Base-by-base conservation (phyloP, 164 flowering plant genomes). In the Hamamelis virginiana region DNA sequence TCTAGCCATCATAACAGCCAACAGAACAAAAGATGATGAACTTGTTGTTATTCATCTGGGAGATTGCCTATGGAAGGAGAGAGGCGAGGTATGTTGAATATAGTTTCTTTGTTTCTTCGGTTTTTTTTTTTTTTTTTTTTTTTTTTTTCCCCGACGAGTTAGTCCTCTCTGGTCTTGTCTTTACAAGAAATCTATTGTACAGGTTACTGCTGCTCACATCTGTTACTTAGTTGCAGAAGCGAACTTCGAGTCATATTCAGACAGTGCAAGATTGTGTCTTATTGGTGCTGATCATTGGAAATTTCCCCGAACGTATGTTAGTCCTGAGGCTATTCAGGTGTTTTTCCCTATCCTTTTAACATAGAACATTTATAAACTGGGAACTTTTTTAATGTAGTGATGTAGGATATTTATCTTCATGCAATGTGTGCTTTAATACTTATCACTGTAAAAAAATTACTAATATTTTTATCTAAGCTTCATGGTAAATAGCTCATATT, bases 191-290 rank as follows among this genome's bases (percentile, higher is more conserved):
- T 62, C 68, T 18, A 9, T 68, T 57, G 3, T 71, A 46, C 86
- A 95, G 99, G 80, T 84, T 68, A 72, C 76, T 71, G 97, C 95
- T 65, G 99, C 98, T 9, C 99, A 96, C 75, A 85, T 85, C 14
- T 96, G 99, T 83, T 96, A 96, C 76, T 82, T 96, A 78, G 85
- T 93, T 63, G 99, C 97, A 9, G 99, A 96, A 78, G 87, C 91
- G 69, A 91, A 85, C 75, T 88, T 93, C 73, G 99, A 93, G 86
- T 66, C 88, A 59, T 90, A 81, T 76, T 96, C 99, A 56, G 92
- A 96, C 64, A 85, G 79, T 79, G 95, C 99, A 44, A 91, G 99
- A 76, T 61, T 96, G 55, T 96, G 99, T 75, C 97, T 96, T 47
- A 70, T 93, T 82, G 98, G 98, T 73, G 94, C 97, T 27, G 97